phyloP scores from a whole-genome alignment of 169 alveolate species.

The Amoebophrya sp. region DNA sequence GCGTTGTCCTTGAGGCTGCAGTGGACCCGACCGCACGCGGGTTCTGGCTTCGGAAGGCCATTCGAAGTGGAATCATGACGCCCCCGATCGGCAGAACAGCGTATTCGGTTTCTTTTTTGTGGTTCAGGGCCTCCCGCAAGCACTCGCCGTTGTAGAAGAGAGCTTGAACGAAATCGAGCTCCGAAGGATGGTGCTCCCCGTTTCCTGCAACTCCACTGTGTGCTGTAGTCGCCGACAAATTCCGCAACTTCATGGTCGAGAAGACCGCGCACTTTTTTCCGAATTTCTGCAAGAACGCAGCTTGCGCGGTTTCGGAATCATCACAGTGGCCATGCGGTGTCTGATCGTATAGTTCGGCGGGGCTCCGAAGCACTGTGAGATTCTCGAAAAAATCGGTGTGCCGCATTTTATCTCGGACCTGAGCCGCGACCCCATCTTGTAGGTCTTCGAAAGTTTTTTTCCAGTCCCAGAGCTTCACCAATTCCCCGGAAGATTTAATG shows the following conservation, averaged over 20 bases:
- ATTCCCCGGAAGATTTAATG: neutral
- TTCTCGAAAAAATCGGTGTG: neutral
- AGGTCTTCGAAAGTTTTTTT: neutral
- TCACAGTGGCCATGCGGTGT: neutral
- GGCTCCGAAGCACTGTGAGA: neutral
- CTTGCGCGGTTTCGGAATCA: neutral
- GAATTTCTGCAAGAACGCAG: neutral
- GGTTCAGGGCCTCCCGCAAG: neutral
- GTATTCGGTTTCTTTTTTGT: neutral
- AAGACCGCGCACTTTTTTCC: neutral
- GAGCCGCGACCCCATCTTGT: neutral
- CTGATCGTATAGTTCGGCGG: neutral
- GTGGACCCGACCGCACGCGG: neutral
- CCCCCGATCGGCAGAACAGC: conserved; percentile 1
- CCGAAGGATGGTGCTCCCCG: neutral
- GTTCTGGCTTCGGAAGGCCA: neutral
- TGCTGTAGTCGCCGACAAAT: neutral
- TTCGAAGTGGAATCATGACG: neutral
- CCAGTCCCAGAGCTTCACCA: neutral
- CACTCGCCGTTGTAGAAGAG: neutral
- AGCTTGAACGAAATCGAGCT: neutral
- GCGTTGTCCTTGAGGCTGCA: neutral
- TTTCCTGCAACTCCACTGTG: neutral
- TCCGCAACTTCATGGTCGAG: neutral
- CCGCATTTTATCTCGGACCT: neutral